A percentile compares a stretch with the other conserved stretches of the same genome.
phyloP scores from a whole-genome alignment of 2,329 filamentous ascomycete genomes.

The Penicillium sp. region DNA sequence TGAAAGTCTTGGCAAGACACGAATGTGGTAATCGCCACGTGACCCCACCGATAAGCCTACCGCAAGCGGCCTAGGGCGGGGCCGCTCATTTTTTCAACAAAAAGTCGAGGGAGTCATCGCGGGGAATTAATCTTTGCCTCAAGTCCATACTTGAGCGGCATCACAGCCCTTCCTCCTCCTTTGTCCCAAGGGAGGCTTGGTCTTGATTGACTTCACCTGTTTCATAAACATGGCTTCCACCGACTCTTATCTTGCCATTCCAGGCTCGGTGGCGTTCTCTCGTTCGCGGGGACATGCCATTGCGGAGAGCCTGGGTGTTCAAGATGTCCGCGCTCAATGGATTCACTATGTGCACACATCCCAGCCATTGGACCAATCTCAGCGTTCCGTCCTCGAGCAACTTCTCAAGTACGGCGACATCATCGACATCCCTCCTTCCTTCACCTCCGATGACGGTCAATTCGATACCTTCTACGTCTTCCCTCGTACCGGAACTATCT shows the following conservation, averaged over 20 bases:
- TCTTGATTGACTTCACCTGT: slow-evolving; percentile 14
- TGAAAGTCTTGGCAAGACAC: too few species aligned
- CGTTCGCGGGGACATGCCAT: slow-evolving; percentile 53
- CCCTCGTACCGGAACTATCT: slow-evolving; percentile 81
- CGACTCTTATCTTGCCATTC: slow-evolving; percentile 45
- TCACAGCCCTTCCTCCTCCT: slow-evolving; percentile 31
- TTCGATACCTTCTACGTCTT: slow-evolving; percentile 72
- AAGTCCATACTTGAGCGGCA: slow-evolving; percentile 36
- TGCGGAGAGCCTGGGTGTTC: slow-evolving; percentile 50
- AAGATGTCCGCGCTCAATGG: slow-evolving; percentile 55
- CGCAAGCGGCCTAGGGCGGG: slow-evolving; percentile 34
- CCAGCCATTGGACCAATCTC: slow-evolving; percentile 52
- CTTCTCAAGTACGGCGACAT: slow-evolving; percentile 67
- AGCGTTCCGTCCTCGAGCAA: slow-evolving; percentile 62
- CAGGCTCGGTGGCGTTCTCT: slow-evolving; percentile 53
- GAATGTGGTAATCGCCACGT: slow-evolving; percentile 27
- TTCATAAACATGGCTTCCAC: slow-evolving; percentile 42
- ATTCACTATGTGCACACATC: slow-evolving; percentile 71
- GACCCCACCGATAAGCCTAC: slow-evolving; percentile 28
- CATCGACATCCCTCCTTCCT: slow-evolving; percentile 51
- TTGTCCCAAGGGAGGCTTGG: slow-evolving; percentile 27
- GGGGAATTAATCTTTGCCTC: slow-evolving; percentile 32
- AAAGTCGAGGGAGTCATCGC: slow-evolving; percentile 34
- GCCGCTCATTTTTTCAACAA: slow-evolving; percentile 31
- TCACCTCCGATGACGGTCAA: slow-evolving; percentile 57